Conservation (phyloP, 331 rosid genomes). For the Saraca asoca region DNA sequence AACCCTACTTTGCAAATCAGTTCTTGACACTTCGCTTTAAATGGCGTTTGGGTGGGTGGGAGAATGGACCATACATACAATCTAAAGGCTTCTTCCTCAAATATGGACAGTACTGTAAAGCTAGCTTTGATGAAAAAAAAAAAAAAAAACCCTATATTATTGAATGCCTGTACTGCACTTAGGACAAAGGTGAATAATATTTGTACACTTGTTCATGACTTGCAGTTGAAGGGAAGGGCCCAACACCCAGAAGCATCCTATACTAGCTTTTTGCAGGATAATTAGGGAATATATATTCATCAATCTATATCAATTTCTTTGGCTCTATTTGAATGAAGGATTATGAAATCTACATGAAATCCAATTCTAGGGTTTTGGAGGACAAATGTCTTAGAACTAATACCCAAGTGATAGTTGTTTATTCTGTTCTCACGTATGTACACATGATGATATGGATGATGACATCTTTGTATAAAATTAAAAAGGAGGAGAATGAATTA, state of each 20-base stretch:
- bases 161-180: slow-evolving; percentile 5
- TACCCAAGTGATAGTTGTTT: no score
- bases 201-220: not conserved
- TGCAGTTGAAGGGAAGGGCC: slow-evolving; percentile 28
- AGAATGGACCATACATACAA: not conserved
- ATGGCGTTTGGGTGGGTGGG: slow-evolving; percentile 16
- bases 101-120: no score
- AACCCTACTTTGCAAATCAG: slow-evolving; percentile 1
- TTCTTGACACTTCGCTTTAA: slow-evolving; percentile 6
- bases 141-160: no score
- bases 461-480: no score
- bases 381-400: not conserved
- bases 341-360: not conserved
- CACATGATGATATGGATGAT: no score
- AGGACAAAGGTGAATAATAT: not conserved
- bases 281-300: not conserved
- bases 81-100: not conserved
- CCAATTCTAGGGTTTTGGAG: slow-evolving; percentile 1
- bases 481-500: no score
- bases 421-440: no score
- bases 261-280: not conserved
- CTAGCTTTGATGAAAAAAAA: no score
- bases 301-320: not conserved
- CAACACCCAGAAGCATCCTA: slow-evolving; percentile 30
- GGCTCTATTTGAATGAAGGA: no score